Evolutionary conservation across 495 filamentous ascomycete genomes (phyloP).

Genomic region (Penicillium canariense): DNA sequence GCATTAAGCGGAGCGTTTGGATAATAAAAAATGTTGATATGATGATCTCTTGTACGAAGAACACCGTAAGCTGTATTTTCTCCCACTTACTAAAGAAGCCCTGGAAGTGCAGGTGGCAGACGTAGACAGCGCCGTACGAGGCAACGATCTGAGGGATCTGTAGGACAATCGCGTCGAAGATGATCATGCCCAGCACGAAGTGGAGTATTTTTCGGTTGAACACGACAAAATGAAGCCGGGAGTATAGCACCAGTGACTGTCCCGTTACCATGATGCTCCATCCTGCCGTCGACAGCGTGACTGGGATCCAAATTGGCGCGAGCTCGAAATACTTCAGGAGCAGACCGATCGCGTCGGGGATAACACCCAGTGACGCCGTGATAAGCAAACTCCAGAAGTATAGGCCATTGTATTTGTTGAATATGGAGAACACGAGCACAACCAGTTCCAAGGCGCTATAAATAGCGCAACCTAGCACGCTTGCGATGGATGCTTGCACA

Average conservation of each 20-base stretch:
- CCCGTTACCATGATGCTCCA: conserved; percentile 58
- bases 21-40: conserved; percentile 45
- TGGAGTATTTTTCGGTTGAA: conserved; percentile 35
- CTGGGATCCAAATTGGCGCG: conserved; percentile 26
- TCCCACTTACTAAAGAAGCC: conserved; percentile 38
- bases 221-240: conserved; percentile 55
- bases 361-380: conserved; percentile 43
- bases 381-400: conserved; percentile 30
- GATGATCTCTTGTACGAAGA: conserved; percentile 44
- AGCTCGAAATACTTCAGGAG: conserved; percentile 51
- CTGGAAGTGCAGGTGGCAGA: conserved; percentile 19
- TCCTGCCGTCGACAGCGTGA: conserved; percentile 40
- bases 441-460: conserved; percentile 36
- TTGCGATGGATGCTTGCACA: conserved; percentile 16
- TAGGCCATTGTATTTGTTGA: conserved; percentile 28
- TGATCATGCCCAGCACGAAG: conserved; percentile 49
- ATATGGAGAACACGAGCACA: conserved; percentile 40
- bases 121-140: conserved; percentile 36
- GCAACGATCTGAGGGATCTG: conserved; percentile 48
- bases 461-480: conserved; percentile 13
- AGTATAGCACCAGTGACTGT: conserved; percentile 59
- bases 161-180: conserved; percentile 44
- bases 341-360: conserved; percentile 50
- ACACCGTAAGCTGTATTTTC: conserved; percentile 37
- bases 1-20: conserved; percentile 31